Percentiles rank a stretch among this genome's conserved stretches.
These are phyloP conservation scores for Neurospora sp. DNA, from an alignment of 495 filamentous ascomycete species.

Conservation along the genomic window DNA sequence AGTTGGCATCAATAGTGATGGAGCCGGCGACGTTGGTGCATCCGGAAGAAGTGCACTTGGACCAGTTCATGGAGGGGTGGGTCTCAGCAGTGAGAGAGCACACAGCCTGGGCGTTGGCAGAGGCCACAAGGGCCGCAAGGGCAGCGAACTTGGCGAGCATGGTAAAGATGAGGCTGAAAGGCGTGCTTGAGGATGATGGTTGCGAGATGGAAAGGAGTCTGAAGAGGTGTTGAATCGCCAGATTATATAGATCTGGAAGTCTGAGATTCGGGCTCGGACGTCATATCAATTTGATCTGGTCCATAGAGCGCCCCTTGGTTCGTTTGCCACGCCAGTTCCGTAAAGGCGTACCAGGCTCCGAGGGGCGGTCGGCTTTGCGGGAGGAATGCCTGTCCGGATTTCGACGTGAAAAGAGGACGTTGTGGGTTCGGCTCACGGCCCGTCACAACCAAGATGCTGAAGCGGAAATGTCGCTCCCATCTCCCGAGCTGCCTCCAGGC, in stretches of 20 bases:
- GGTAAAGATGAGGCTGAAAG: slow-evolving; percentile 10
- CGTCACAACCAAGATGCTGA: slow-evolving; percentile 11
- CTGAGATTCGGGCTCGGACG: background rate
- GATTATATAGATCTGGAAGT: slow-evolving; percentile 16
- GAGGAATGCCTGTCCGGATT: background rate
- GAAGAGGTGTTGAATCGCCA: slow-evolving; percentile 1
- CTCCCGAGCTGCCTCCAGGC: background rate
- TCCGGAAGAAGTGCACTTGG: slow-evolving; percentile 42
- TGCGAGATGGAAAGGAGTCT: slow-evolving; percentile 6
- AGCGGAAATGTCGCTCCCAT: slow-evolving; percentile 2
- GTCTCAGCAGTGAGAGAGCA: slow-evolving; percentile 46
- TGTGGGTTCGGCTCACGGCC: slow-evolving; percentile 19
- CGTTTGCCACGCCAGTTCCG: slow-evolving; percentile 1
- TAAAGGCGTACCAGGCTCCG: slow-evolving; percentile 4
- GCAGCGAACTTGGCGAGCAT: slow-evolving; percentile 27
- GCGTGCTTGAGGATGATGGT: slow-evolving; percentile 16
- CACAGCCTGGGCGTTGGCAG: slow-evolving; percentile 42
- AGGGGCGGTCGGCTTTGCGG: slow-evolving; percentile 6
- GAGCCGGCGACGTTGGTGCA: slow-evolving; percentile 34
- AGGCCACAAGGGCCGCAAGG: slow-evolving; percentile 33
- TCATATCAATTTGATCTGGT: too few relatives aligned
- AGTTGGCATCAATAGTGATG: slow-evolving; percentile 42
- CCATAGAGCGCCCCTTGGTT: background rate
- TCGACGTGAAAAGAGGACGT: background rate
- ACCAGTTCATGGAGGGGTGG: slow-evolving; percentile 48